A percentile compares a stretch with the other conserved stretches of the same genome.
These are phyloP conservation scores for Stipa capillata DNA, from an alignment of 176 grass and related monocot genomes.

Conservation along the genomic window DNA sequence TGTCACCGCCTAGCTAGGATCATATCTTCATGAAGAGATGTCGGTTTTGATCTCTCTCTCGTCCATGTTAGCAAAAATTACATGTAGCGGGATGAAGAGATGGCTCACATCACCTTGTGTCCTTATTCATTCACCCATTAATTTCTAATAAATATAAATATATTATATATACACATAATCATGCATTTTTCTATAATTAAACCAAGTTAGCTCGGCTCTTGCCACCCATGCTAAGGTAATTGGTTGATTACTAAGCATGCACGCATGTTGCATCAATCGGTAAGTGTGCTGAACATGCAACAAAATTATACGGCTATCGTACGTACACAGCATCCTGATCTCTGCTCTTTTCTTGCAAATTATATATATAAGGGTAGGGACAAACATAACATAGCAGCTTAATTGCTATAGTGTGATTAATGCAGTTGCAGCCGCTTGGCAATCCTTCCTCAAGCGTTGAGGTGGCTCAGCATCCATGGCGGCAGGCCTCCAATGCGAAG, in stretches of 20 bases:
- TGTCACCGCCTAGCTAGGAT: background rate
- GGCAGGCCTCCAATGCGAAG: constrained; percentile 25
- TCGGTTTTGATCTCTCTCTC: background rate
- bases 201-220: background rate
- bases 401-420: constrained; percentile 5
- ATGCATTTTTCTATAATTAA: background rate
- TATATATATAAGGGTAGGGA: constrained; percentile 7
- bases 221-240: constrained; percentile 13
- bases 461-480: constrained; percentile 55
- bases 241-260: background rate
- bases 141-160: background rate
- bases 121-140: background rate
- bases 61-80: background rate
- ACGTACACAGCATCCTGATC: background rate
- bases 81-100: background rate
- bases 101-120: background rate
- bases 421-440: background rate
- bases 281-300: background rate
- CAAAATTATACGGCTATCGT: constrained; percentile 8
- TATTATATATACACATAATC: background rate
- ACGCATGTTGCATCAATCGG: constrained; percentile 29
- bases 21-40: background rate
- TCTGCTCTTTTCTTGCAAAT: constrained; percentile 20
- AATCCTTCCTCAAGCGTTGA: constrained; percentile 21
- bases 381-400: constrained; percentile 33